Evolutionary conservation across 1,284 basidiomycete genomes (phyloP).

Genomic region (Schizophyllum commune): DNA sequence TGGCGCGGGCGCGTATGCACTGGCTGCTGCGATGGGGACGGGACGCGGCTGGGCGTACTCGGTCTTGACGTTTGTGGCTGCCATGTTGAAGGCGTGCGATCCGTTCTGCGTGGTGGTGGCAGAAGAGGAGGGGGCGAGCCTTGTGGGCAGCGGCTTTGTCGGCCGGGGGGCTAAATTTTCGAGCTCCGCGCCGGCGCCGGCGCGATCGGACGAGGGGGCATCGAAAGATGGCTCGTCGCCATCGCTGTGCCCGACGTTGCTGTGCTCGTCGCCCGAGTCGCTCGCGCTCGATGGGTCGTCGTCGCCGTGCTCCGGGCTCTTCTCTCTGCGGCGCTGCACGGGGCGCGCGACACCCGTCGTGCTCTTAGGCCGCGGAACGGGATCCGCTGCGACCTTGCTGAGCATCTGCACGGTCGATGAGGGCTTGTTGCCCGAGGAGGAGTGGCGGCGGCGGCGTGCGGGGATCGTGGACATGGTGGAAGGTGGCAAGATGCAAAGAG

Average conservation of each 20-base stretch:
- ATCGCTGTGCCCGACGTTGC: conserved; percentile 11
- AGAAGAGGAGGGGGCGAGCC: too few relatives aligned
- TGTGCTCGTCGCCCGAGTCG: conserved; percentile 19
- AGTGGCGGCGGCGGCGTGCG: conserved; percentile 11
- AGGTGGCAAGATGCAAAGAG: not conserved
- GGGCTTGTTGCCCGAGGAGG: conserved; percentile 5
- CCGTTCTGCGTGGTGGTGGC: not conserved
- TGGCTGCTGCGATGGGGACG: conserved; percentile 18
- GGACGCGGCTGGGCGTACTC: conserved; percentile 23
- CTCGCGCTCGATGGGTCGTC: conserved; percentile 19
- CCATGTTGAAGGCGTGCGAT: conserved; percentile 3
- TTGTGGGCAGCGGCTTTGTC: too few relatives aligned
- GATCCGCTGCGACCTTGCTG: conserved; percentile 7
- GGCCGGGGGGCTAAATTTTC: too few relatives aligned
- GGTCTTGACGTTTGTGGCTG: conserved; percentile 9
- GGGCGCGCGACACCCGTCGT: conserved; percentile 22
- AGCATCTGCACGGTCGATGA: not conserved
- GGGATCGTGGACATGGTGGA: conserved; percentile 8
- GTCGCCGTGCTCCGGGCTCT: conserved; percentile 22
- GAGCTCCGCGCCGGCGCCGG: too few relatives aligned
- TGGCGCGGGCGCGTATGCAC: not conserved
- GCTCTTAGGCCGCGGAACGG: conserved; percentile 21
- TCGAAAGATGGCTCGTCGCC: conserved; percentile 8
- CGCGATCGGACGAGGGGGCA: not conserved
- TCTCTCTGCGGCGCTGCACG: conserved; percentile 17